Evolutionary conservation across 2,329 filamentous ascomycete genomes (phyloP), one percentile per base, ranked within the genome.

Genomic region (Leptographium radiaticola): DNA sequence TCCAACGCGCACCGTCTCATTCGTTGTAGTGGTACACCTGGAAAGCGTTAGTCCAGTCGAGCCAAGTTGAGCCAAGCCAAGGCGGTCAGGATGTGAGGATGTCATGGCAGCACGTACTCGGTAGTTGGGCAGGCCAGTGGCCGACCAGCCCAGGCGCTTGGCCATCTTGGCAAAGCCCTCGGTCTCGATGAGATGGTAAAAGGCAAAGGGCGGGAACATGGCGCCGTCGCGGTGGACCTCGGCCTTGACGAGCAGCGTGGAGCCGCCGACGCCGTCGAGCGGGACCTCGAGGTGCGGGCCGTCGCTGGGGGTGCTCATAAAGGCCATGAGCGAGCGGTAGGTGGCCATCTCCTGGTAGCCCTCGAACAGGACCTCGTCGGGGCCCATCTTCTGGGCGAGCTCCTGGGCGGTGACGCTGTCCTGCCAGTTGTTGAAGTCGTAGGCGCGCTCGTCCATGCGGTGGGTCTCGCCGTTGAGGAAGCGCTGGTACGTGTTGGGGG

Each of bases 151-250:
- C 64, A 98, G 69, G 59, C 93, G 76, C 67, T 81, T 85, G 13
- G 90, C 90, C 93, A 98, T 98, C 71, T 91, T 95, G 18, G 93
- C 90, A 64, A 98, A 98, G 0, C 93, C 93, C 65, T 98, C 93
- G 0, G 93, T 97, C 74, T 98, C 93, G 57, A 98, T 94, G 57
- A 98, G 75, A 68, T 98, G 86, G 66, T 96, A 97, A 66, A 98
- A 98, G 4, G 91, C 71, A 66, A 98, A 98, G 0, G 93, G 81
- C 18, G 93, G 93, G 71, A 98, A 98, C 91, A 97, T 98, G 66
- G 93, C 91, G 20, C 93, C 93, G 64, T 98, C 93, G 31, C 93
- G 82, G 67, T 98, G 93, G 30, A 98, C 93, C 56, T 97, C 90
- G 2, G 90, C 93, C 73, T 95, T 96, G 56, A 98, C 93, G 63